Evolutionary conservation across 768 basidiomycete species (phyloP).

Genomic region (Termitomyces sp.): DNA sequence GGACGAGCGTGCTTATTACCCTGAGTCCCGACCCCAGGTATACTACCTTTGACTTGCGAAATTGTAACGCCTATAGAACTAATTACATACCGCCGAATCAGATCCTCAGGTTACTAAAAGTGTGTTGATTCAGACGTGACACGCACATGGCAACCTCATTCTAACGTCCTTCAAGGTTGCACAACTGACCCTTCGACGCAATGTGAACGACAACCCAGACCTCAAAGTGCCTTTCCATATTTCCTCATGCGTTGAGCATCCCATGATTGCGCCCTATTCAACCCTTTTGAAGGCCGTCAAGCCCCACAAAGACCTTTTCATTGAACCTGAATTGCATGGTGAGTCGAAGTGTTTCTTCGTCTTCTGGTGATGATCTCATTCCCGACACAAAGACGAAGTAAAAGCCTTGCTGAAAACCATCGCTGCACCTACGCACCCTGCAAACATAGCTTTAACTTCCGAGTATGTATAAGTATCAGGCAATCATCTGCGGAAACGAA

Average conservation of each 20-base stretch:
- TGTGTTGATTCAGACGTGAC: conserved; percentile 12
- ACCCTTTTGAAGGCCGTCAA: conserved; percentile 25
- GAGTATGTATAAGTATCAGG: conserved; percentile 5
- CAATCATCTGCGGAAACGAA: not conserved
- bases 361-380: not conserved
- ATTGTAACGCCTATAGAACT: not conserved
- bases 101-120: conserved; percentile 47
- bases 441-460: conserved; percentile 1
- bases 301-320: conserved; percentile 23
- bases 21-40: conserved; percentile 42
- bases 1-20: conserved; percentile 48
- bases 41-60: conserved; percentile 1
- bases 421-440: not conserved
- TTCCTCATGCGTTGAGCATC: conserved; percentile 20
- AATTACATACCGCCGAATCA: conserved; percentile 14
- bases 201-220: conserved; percentile 18
- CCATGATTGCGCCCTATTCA: conserved; percentile 29
- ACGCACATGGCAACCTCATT: not conserved
- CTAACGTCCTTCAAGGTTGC: conserved; percentile 25
- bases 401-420: conserved; percentile 9
- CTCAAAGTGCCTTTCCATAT: conserved; percentile 22
- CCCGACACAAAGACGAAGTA: conserved; percentile 4
- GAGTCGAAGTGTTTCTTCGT: not conserved
- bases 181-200: conserved; percentile 26
- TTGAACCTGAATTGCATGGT: conserved; percentile 29